These are phyloP conservation scores for Phytophthora hibernalis DNA, from an alignment of 352 stramenopile genomes.

Conservation along the genomic window DNA sequence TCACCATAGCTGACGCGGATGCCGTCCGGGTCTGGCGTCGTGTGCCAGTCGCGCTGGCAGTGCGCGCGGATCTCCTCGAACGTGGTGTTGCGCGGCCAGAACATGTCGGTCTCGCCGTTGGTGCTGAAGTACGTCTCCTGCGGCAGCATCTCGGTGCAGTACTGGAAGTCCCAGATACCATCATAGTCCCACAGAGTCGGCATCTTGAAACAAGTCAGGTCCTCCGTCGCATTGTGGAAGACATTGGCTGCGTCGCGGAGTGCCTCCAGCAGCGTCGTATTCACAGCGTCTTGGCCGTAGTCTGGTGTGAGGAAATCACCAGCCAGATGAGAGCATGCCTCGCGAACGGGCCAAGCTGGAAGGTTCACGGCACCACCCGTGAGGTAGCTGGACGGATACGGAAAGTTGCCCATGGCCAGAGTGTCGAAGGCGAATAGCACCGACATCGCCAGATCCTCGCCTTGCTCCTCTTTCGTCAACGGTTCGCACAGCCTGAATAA, in stretches of 20 bases:
- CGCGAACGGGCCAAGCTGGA: slow-evolving; percentile 93
- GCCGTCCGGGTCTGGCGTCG: slow-evolving; percentile 74
- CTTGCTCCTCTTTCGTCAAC: slow-evolving; percentile 49
- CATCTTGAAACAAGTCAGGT: slow-evolving; percentile 78
- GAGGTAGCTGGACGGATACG: slow-evolving; percentile 95
- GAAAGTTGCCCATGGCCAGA: slow-evolving; percentile 96
- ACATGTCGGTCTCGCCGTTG: slow-evolving; percentile 94
- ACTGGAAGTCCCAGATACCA: slow-evolving; percentile 93
- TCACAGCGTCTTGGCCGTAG: slow-evolving; percentile 4
- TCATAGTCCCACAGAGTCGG: slow-evolving; percentile 76
- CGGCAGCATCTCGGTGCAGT: slow-evolving; percentile 92
- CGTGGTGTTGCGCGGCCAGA: slow-evolving; percentile 82
- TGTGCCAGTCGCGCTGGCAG: slow-evolving; percentile 74
- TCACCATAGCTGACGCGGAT: slow-evolving; percentile 85
- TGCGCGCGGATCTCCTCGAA: slow-evolving; percentile 60
- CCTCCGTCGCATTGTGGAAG: slow-evolving; percentile 90
- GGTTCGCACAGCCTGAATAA: slow-evolving; percentile 79
- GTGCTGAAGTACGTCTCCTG: slow-evolving; percentile 90
- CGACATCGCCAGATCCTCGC: slow-evolving; percentile 73
- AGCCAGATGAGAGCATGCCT: slow-evolving; percentile 82
- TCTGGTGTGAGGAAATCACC: slow-evolving; percentile 51
- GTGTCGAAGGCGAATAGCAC: slow-evolving; percentile 91
- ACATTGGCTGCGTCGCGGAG: slow-evolving; percentile 80
- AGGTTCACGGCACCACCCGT: slow-evolving; percentile 74
- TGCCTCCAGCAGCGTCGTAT: slow-evolving; percentile 50